Conservation (phyloP, 331 rosid species). For the Malus hybrid region DNA sequence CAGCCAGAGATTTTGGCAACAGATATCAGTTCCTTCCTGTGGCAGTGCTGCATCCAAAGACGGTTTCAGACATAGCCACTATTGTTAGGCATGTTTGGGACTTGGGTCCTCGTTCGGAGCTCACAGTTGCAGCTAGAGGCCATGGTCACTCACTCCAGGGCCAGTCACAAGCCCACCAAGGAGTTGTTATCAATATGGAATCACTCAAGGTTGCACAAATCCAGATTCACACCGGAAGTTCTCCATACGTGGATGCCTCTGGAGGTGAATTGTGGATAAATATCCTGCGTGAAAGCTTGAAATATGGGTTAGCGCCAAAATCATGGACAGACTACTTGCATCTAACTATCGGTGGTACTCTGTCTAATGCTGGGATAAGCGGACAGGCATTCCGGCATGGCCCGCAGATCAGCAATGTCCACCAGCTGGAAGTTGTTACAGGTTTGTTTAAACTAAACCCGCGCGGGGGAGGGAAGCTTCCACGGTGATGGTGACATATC, state of each 20-base stretch:
- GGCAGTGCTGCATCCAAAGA: constrained; percentile 71
- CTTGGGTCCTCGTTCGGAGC: constrained; percentile 63
- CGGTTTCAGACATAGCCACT: constrained; percentile 73
- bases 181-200: constrained; percentile 84
- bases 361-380: constrained; percentile 90
- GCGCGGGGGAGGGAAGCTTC: not conserved
- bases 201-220: constrained; percentile 47
- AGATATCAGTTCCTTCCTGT: constrained; percentile 56
- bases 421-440: constrained; percentile 90
- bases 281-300: constrained; percentile 73
- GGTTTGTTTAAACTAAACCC: constrained; percentile 46
- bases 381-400: constrained; percentile 96
- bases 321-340: constrained; percentile 96
- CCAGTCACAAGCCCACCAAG: constrained; percentile 79
- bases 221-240: constrained; percentile 43
- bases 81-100: constrained; percentile 63
- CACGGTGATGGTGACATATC: not conserved
- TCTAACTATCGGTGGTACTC: constrained; percentile 93
- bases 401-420: constrained; percentile 96
- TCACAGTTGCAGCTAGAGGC: constrained; percentile 87
- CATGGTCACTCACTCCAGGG: constrained; percentile 97
- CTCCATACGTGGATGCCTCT: constrained; percentile 70
- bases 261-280: constrained; percentile 95
- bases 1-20: constrained; percentile 80
- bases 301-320: constrained; percentile 78